Evolutionary conservation across 768 basidiomycete species (phyloP).

Genomic region (Mrakia frigida): DNA sequence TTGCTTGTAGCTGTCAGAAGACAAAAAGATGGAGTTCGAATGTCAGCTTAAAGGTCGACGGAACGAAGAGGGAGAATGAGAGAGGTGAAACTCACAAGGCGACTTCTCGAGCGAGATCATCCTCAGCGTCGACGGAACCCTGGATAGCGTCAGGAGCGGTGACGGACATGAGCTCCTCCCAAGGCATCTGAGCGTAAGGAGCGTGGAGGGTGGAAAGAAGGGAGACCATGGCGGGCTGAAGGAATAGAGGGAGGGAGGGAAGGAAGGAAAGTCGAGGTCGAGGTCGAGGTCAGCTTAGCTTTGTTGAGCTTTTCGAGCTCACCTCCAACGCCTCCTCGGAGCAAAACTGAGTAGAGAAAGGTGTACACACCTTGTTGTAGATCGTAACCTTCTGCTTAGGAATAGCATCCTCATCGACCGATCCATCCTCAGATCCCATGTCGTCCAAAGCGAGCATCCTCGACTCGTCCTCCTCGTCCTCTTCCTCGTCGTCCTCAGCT

Average conservation of each 20-base stretch:
- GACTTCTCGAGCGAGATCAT: slow-evolving; percentile 90
- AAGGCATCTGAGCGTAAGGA: slow-evolving; percentile 32
- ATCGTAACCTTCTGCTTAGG: slow-evolving; percentile 77
- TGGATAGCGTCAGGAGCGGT: slow-evolving; percentile 38
- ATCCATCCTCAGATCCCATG: slow-evolving; percentile 48
- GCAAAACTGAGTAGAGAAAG: not conserved
- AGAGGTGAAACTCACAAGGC: slow-evolving; percentile 66
- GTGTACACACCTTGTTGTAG: slow-evolving; percentile 54
- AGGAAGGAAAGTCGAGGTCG: slow-evolving; percentile 56
- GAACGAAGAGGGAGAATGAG: not conserved
- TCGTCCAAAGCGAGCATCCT: slow-evolving; percentile 61
- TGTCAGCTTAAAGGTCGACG: not conserved
- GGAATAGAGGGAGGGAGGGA: slow-evolving; percentile 36
- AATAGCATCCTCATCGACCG: slow-evolving; percentile 69
- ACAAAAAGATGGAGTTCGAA: not conserved
- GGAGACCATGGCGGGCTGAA: slow-evolving; percentile 39
- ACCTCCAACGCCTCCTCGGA: no score
- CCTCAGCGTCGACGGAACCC: slow-evolving; percentile 41
- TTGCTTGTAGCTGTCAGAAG: slow-evolving; percentile 75
- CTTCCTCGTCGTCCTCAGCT: slow-evolving; percentile 15
- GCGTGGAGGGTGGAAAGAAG: slow-evolving; percentile 25
- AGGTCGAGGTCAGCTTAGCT: not conserved
- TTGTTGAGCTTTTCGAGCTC: not conserved
- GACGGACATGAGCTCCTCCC: slow-evolving; percentile 39
- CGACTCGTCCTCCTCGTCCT: slow-evolving; percentile 40